Conservation (phyloP, 106 monocot genomes). For the Phalaenopsis aphrodite region DNA sequence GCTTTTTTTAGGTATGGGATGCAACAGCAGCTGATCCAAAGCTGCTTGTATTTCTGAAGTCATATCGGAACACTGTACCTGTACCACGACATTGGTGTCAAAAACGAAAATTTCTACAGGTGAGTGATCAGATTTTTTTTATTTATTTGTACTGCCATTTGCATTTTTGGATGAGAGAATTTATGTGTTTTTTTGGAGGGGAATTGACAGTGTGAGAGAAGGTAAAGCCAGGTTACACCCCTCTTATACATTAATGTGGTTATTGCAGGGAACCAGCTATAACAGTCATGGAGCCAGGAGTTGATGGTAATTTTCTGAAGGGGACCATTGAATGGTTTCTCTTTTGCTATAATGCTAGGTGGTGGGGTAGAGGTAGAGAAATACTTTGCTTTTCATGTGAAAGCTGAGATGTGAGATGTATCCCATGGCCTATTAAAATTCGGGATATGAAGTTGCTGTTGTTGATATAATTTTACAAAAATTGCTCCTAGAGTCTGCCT, state of each 20-base stretch:
- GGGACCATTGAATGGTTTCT: conserved; percentile 31
- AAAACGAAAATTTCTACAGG: conserved; percentile 96
- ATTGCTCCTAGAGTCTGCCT: conserved; percentile 6
- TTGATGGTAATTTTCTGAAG: conserved; percentile 53
- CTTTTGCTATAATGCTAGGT: conserved; percentile 28
- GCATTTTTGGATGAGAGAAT: conserved; percentile 13
- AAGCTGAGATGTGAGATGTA: conserved; percentile 25
- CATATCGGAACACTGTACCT: conserved; percentile 94
- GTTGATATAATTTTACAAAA: not conserved
- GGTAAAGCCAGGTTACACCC: conserved; percentile 60
- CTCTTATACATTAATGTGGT: conserved; percentile 93
- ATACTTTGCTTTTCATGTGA: conserved; percentile 23
- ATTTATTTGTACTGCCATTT: conserved; percentile 6
- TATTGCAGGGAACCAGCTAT: conserved; percentile 86
- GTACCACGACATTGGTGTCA: conserved; percentile 99
- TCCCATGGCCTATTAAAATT: conserved; percentile 8
- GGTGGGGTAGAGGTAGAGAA: conserved; percentile 31
- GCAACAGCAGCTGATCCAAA: conserved; percentile 93
- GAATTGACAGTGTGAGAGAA: conserved; percentile 43
- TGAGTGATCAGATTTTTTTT: conserved; percentile 23
- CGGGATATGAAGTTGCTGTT: not conserved
- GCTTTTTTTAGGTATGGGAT: conserved; percentile 83
- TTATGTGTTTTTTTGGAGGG: conserved; percentile 20
- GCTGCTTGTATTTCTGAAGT: conserved; percentile 86
- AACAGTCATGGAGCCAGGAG: conserved; percentile 64